A percentile compares a stretch with the other conserved stretches of the same genome.
Evolutionary conservation across 2,329 filamentous ascomycete species (phyloP).

Genomic region (Microsporum canis): DNA sequence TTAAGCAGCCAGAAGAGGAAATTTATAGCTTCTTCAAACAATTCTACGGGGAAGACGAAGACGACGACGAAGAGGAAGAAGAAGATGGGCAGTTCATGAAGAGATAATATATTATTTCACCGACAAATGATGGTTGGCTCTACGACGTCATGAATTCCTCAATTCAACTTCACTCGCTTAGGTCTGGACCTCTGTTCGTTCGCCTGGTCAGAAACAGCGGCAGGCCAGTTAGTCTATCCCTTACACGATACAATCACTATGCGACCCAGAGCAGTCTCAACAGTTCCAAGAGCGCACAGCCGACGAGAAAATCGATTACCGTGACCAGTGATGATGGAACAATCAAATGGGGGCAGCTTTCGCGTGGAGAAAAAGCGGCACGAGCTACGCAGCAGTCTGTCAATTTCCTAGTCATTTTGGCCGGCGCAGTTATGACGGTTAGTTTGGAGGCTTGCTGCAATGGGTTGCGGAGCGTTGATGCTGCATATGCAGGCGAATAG

Average conservation of each 20-base stretch:
- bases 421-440: conserved; percentile 67
- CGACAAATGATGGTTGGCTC: not conserved
- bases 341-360: conserved; percentile 70
- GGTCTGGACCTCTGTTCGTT: not conserved
- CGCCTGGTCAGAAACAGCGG: not conserved
- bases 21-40: not conserved
- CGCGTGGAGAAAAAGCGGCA: conserved; percentile 63
- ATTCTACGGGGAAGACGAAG: not conserved
- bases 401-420: conserved; percentile 68
- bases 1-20: not conserved
- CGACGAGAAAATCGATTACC: conserved; percentile 60
- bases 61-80: not conserved
- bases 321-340: conserved; percentile 76
- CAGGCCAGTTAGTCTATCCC: not conserved
- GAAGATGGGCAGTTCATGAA: not conserved
- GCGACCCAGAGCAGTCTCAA: conserved; percentile 46
- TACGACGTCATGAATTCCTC: not conserved
- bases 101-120: not conserved
- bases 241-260: conserved; percentile 32
- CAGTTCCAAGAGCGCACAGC: conserved; percentile 22
- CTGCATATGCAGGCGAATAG: not conserved
- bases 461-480: not conserved
- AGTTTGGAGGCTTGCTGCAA: conserved; percentile 16
- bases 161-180: not conserved
- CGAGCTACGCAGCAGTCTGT: conserved; percentile 82